Base-by-base conservation (phyloP, 495 filamentous ascomycete species). In the Podospora bellae-mahoneyi region DNA sequence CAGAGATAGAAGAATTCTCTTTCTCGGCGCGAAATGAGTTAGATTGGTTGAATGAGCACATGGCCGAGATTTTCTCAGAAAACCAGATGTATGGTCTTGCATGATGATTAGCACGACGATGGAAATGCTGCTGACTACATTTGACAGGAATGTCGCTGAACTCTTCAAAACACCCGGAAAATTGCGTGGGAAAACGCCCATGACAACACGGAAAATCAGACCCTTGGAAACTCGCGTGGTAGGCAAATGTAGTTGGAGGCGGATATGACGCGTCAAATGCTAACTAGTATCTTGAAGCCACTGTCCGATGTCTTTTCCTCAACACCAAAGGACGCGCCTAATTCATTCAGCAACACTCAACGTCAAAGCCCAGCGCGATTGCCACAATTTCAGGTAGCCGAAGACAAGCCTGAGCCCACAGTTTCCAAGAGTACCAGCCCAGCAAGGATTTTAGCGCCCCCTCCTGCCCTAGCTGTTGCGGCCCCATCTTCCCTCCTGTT, bases 121-220 rank as follows among this genome's bases (percentile, higher is more conserved):
- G 9, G 13, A 20, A 4, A 39, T 19, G 32, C 58, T 1, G 23
- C 66, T 71, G 67, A 64, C 64, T 9, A 53, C 2, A 60, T 60
- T 60, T 0, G 4, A 66, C 72, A 94, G 91, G 61, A 94, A 93
- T 76, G 89, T 98, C 64, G 85, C 92, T 32, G 96, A 98, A 69
- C 86, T 94, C 2, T 97, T 98, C 81, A 99, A 99, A 74, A 98
- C 95, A 4, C 95, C 95, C 2, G 94, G 93, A 26, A 97, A 96
- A 71, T 80, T 97, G 80, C 87, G 93, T 69, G 95, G 94, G 66
- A 97, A 96, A 81, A 97, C 95, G 6, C 94, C 95, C 53, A 86
- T 92, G 60, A 97, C 93, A 2, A 82, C 83, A 16, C 85, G 92
- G 59, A 96, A 95, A 78, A 83, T 80, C 28, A 86, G 87, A 72